phyloP scores from a whole-genome alignment of 352 stramenopile species.

The Thraustochytrium sp. region DNA sequence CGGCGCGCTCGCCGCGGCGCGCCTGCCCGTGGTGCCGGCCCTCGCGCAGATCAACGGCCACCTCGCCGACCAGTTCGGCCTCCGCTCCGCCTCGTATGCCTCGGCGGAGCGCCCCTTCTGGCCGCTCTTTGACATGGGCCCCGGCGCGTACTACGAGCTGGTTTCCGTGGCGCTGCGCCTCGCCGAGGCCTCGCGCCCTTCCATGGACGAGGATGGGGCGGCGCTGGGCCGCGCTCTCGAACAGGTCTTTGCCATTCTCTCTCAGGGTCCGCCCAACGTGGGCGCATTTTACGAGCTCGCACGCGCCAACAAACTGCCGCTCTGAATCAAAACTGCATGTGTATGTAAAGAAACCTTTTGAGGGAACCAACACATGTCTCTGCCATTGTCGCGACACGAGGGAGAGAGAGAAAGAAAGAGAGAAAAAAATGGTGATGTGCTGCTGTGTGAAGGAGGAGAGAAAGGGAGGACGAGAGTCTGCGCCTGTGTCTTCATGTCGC shows the following conservation, averaged over 20 bases:
- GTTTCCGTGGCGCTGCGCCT: background rate
- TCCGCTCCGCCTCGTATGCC: background rate
- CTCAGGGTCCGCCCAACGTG: background rate
- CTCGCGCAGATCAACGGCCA: background rate
- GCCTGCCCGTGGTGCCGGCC: background rate
- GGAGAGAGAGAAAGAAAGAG: no score
- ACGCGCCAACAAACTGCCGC: background rate
- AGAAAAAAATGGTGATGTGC: no score
- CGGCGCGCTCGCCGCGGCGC: background rate
- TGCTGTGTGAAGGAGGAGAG: no score
- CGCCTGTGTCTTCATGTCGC: no score
- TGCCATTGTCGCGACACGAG: no score
- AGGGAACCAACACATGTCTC: no score
- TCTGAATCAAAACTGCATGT: background rate
- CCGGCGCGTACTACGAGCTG: constrained; percentile 13
- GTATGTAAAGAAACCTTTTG: background rate
- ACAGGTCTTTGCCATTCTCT: constrained; percentile 6
- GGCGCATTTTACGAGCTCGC: constrained; percentile 23
- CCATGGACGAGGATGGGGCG: background rate
- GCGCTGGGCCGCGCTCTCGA: background rate
- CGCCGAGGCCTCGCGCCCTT: background rate
- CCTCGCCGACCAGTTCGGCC: background rate
- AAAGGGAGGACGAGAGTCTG: no score
- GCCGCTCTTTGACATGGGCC: constrained; percentile 14
- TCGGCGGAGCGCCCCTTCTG: background rate